Base-by-base conservation (phyloP, 768 basidiomycete species). In the Amanita pseudoporphyria region DNA sequence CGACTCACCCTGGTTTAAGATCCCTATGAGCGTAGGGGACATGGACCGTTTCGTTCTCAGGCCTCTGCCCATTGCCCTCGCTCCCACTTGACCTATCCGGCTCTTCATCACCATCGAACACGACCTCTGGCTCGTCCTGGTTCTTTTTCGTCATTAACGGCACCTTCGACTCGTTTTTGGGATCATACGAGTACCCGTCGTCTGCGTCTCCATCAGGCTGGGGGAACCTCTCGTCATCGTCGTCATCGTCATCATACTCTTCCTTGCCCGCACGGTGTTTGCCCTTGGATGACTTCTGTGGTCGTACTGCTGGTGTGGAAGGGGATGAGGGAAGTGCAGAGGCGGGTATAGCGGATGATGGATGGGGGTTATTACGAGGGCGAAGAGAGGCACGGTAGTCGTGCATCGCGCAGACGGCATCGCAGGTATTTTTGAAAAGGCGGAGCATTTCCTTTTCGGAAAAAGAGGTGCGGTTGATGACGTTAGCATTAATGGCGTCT, bases 1-100 rank as follows among this genome's bases (percentile, higher is more conserved):
- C 18, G 31, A 69, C 85, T 56, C 58, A 94, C 94, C 82, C 94
- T 39, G 93, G 95, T 68, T 99, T 99, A 58, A 98, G 71, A 68
- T 99, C 96, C 49, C 96, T 74, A 66, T 99, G 96, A 1, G 95
- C 95, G 63, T 94, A 99, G 1, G 96, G 93, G 6, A 91, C 77
- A 24, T 84, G 63, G 55, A 84, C 82, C 18, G 35, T 52, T 14
- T 45, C 43, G 18, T 42, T 43, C 21, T 38, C 37, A 4, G 28
- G 32, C 38, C 24, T 31, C 6, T 36, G 36, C 30, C 51, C 51
- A 18, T 39, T 45, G 14, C 5, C 67, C 44, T 67, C 71, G 39
- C 64, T 69, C 10, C 67, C 64, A 38, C 74, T 71, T 33, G 65
- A 59, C 42, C 67, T 64, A 16, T 71, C 70, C 22, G 72, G 58